A percentile compares a stretch with the other conserved stretches of the same genome.
Conservation (phyloP, 176 grass and related monocot genomes). For the Calamus simplicifolius region DNA sequence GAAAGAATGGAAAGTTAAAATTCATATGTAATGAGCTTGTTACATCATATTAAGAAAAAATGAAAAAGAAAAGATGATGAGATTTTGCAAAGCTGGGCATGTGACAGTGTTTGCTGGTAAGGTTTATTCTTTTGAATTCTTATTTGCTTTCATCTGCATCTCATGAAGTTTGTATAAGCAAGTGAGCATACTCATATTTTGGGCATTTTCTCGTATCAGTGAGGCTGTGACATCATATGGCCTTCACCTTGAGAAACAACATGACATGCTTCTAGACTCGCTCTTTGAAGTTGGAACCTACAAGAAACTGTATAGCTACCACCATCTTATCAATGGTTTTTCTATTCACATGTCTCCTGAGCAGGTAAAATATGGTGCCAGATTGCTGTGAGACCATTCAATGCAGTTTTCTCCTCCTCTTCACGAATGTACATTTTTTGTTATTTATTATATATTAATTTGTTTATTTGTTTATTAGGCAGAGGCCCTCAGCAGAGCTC, state of each 20-base stretch:
- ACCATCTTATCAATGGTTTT: slow-evolving; percentile 97
- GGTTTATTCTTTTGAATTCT: too few relatives aligned
- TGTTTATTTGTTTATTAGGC: slow-evolving; percentile 33
- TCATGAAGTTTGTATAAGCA: slow-evolving; percentile 2
- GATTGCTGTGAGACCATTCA: slow-evolving; percentile 3
- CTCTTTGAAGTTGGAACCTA: slow-evolving; percentile 84
- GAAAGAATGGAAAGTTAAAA: too few relatives aligned
- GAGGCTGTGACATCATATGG: slow-evolving; percentile 78
- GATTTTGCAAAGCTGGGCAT: too few relatives aligned
- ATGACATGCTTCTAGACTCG: slow-evolving; percentile 79
- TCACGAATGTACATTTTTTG: slow-evolving; percentile 4
- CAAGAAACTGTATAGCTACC: slow-evolving; percentile 85
- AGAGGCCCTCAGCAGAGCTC: slow-evolving; percentile 56
- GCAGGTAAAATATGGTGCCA: slow-evolving; percentile 43
- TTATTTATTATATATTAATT: slow-evolving; percentile 14
- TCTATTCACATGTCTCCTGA: slow-evolving; percentile 79
- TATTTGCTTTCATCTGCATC: too few relatives aligned
- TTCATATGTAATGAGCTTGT: too few relatives aligned
- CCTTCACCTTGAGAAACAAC: slow-evolving; percentile 67
- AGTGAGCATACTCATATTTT: not conserved
- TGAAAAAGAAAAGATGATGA: too few relatives aligned
- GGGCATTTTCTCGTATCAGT: slow-evolving; percentile 31
- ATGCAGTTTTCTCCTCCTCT: not conserved
- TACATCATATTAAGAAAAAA: too few relatives aligned
- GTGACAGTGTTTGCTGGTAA: too few relatives aligned